These are phyloP conservation scores for Leccinum fallax DNA, from an alignment of 1,284 basidiomycete species.

Conservation along the genomic window DNA sequence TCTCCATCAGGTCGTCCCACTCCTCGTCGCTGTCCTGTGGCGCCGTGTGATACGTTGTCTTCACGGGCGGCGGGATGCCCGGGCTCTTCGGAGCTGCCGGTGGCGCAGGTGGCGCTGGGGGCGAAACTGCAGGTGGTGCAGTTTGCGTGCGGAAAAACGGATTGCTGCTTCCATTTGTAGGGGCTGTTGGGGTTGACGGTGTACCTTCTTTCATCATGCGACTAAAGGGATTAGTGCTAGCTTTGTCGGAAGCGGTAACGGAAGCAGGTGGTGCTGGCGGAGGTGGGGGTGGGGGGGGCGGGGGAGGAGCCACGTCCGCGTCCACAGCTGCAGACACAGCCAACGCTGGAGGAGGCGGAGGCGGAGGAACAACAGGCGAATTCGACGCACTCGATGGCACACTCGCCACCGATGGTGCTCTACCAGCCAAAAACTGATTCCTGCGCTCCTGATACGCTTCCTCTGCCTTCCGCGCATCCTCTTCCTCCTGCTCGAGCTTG, in stretches of 20 bases:
- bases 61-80: constrained; percentile 47
- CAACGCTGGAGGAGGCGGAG: constrained; percentile 20
- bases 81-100: constrained; percentile 43
- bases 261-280: constrained; percentile 36
- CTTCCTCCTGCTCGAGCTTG: constrained; percentile 73
- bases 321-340: constrained; percentile 33
- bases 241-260: constrained; percentile 39
- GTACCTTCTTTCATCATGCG: constrained; percentile 57
- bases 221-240: constrained; percentile 70
- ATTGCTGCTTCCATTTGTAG: constrained; percentile 44
- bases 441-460: constrained; percentile 57
- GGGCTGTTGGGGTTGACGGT: constrained; percentile 21
- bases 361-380: constrained; percentile 25
- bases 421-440: constrained; percentile 44
- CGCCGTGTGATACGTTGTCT: constrained; percentile 62
- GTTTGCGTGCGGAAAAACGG: constrained; percentile 60
- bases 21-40: constrained; percentile 69
- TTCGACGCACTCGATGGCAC: background rate
- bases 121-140: constrained; percentile 35
- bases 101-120: constrained; percentile 17
- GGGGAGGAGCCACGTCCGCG: constrained; percentile 16
- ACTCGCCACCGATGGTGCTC: constrained; percentile 32
- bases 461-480: constrained; percentile 65
- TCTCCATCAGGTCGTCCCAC: constrained; percentile 85
- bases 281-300: constrained; percentile 19